These are phyloP conservation scores for sorghum (Sorghum bicolor) DNA, from an alignment of 176 grass and related monocot species.

Conservation along the genomic window Sorghum_bicolor_NCBIv3 NC_012875.2:3109001-3109500, in stretches of 20 bases:
- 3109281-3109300: not conserved
- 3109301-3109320: not conserved
- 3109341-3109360: conserved; percentile 35
- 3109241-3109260: conserved; percentile 10
- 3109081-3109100: not conserved
- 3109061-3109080: not conserved
- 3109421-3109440: not conserved
- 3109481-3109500: not conserved
- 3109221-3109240: not conserved
- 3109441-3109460: conserved; percentile 12
- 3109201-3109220: conserved; percentile 22
- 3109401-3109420: not conserved
- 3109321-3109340: not conserved
- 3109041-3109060: not conserved
- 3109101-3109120: not conserved
- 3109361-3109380: conserved; percentile 30
- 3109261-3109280: not conserved
- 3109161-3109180: conserved; percentile 34
- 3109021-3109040: not conserved
- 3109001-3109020: conserved; percentile 23
- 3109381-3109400: conserved; percentile 42
- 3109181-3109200: conserved; percentile 15
- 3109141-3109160: conserved; percentile 35
- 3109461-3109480: not conserved
- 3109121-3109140: conserved; percentile 22